phyloP scores from a whole-genome alignment of 148 eudicot genomes.

The Selenicereus undatus region DNA sequence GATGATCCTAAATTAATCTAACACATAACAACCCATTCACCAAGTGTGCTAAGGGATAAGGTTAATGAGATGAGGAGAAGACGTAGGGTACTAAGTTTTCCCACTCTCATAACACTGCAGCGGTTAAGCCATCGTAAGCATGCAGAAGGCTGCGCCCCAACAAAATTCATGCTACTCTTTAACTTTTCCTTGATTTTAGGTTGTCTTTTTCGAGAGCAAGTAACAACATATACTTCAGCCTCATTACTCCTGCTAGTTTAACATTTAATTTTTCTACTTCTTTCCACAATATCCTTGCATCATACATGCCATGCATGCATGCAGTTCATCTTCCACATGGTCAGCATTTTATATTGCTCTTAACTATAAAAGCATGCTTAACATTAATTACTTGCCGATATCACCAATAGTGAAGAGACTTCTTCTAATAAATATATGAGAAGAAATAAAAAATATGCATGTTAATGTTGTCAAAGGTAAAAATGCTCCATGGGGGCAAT shows the following conservation, averaged over 20 bases:
- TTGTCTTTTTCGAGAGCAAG: background rate
- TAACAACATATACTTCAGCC: constrained; percentile 8
- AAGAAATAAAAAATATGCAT: background rate
- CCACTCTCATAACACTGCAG: background rate
- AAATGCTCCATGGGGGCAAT: background rate
- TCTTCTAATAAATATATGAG: background rate
- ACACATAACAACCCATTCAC: background rate
- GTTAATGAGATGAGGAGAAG: background rate
- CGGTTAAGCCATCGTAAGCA: constrained; percentile 6
- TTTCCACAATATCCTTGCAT: background rate
- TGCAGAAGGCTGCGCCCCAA: background rate
- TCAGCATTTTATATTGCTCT: background rate
- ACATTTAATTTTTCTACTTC: background rate
- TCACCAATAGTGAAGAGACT: background rate
- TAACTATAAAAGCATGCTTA: background rate
- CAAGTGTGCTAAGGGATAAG: background rate
- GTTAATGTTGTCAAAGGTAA: background rate
- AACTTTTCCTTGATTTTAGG: constrained; percentile 12
- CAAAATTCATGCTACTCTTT: background rate
- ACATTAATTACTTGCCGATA: constrained; percentile 5
- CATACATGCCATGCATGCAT: background rate
- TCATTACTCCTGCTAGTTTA: background rate
- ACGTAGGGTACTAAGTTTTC: background rate
- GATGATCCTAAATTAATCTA: background rate
- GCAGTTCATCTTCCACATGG: constrained; percentile 2